These are phyloP conservation scores for Harringtonia aguacate DNA, from an alignment of 2,329 filamentous ascomycete species.

Conservation along the genomic window DNA sequence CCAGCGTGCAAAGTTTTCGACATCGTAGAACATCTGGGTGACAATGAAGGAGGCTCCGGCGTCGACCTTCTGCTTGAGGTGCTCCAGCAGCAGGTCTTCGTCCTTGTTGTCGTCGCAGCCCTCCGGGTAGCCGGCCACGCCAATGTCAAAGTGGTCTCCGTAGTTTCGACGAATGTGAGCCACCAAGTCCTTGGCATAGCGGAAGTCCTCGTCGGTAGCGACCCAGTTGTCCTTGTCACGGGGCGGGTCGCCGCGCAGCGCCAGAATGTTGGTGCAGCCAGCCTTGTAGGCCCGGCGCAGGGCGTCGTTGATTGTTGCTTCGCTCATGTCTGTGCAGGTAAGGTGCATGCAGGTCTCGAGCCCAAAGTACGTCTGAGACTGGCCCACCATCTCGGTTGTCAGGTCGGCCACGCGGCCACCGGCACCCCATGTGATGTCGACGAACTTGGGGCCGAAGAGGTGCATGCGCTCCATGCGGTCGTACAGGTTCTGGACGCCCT, in stretches of 20 bases:
- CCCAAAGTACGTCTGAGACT: slow-evolving; percentile 89
- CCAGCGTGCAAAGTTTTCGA: slow-evolving; percentile 89
- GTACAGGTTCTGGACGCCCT: slow-evolving; percentile 98
- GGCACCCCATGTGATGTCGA: slow-evolving; percentile 97
- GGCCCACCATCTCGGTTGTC: slow-evolving; percentile 94
- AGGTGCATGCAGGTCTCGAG: slow-evolving; percentile 98
- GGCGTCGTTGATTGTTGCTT: slow-evolving; percentile 81
- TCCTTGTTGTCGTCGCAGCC: slow-evolving; percentile 89
- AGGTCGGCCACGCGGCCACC: slow-evolving; percentile 84
- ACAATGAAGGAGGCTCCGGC: slow-evolving; percentile 89
- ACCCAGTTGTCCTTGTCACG: slow-evolving; percentile 91
- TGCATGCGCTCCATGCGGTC: slow-evolving; percentile 99
- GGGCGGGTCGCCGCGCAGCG: slow-evolving; percentile 85
- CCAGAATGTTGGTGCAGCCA: slow-evolving; percentile 94
- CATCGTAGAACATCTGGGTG: slow-evolving; percentile 99
- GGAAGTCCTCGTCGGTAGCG: slow-evolving; percentile 75
- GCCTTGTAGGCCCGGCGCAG: slow-evolving; percentile 82
- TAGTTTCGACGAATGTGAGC: slow-evolving; percentile 67
- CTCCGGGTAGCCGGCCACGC: slow-evolving; percentile 93
- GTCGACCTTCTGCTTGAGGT: slow-evolving; percentile 95
- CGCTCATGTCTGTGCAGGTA: slow-evolving; percentile 96
- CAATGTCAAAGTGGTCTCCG: slow-evolving; percentile 90
- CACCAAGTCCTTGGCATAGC: slow-evolving; percentile 82
- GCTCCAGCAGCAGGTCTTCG: slow-evolving; percentile 73
- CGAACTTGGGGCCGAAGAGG: slow-evolving; percentile 71